Evolutionary conservation across 2,329 filamentous ascomycete genomes (phyloP).

Genomic region (Trematosphaeria pertusa): DNA sequence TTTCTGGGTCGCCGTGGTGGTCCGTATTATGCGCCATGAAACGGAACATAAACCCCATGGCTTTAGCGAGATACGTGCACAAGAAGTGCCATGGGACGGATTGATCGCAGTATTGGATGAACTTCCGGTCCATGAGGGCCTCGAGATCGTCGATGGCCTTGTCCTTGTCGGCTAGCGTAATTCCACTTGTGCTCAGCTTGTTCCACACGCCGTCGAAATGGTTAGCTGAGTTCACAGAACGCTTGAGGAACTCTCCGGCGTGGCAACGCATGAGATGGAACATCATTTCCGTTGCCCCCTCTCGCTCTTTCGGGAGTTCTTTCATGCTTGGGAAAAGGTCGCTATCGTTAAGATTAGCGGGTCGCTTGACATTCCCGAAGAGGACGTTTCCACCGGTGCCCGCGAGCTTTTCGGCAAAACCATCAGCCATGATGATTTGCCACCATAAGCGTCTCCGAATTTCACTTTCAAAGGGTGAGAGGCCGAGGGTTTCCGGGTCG

Average conservation of each 20-base stretch:
- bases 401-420: conserved; percentile 61
- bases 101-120: conserved; percentile 44
- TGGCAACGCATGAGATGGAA: conserved; percentile 54
- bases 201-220: conserved; percentile 34
- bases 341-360: conserved; percentile 63
- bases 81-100: conserved; percentile 54
- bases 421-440: conserved; percentile 68
- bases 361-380: conserved; percentile 56
- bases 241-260: conserved; percentile 50
- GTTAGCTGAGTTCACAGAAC: conserved; percentile 18
- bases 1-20: conserved; percentile 39
- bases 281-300: conserved; percentile 58
- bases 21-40: conserved; percentile 55
- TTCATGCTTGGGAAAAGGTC: conserved; percentile 54
- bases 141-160: conserved; percentile 52
- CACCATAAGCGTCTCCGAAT: conserved; percentile 64
- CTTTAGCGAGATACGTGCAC: conserved; percentile 52
- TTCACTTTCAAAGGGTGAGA: conserved; percentile 65
- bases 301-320: conserved; percentile 50
- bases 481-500: conserved; percentile 60
- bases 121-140: conserved; percentile 47
- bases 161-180: conserved; percentile 31
- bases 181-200: conserved; percentile 24
- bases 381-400: conserved; percentile 54
- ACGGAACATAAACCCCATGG: conserved; percentile 53